Base-by-base conservation (phyloP, 306 rosid species). In the Rosa chinensis region DNA sequence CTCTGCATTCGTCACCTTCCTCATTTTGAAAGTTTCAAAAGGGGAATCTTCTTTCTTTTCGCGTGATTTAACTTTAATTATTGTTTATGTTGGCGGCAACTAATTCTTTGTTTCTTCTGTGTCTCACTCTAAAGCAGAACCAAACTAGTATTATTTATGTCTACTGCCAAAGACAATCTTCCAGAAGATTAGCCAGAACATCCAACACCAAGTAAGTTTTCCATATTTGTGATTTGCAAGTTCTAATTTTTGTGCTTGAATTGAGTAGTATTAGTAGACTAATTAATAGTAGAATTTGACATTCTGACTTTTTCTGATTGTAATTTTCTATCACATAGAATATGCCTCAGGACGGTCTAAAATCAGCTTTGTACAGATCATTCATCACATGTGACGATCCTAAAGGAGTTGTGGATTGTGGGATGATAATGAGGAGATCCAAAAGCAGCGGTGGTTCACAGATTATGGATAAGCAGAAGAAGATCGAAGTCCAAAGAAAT, bases 371-470 rank as follows among this genome's bases (percentile, higher is more conserved):
- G 80, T 95, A 89, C 81, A 93, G 88, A 82, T 86, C 98, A 61
- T 89, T 93, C 84, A 79, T 93, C 84, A 83, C 93, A 76, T 95
- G 99, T 88, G 90, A 91, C 70, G 94, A 95, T 86, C 98, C 97
- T 83, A 91, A 86, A 81, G 99, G 98, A 32, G 97, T 93, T 48
- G 93, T 93, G 59, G 91, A 90, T 66, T 95, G 98, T 80, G 89
- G 87, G 78, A 72, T 84, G 76, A 84, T 87, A 18, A 66, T 66
- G 61, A 92, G 88, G 82, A 95, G 74, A 86, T 79, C 83, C 87
- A 89, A 86, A 88, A 81, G 72, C 32, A 40, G 72, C 10, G 49
- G 80, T 18, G 74, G 32, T 83, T 82, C 84, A 73, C 80, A 83
- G 68, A 84, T 88, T 76, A 82, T 83, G 84, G 90, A 89, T 86